Evolutionary conservation across 768 basidiomycete species (phyloP).

Genomic region (Mycena olivaceomarginata): DNA sequence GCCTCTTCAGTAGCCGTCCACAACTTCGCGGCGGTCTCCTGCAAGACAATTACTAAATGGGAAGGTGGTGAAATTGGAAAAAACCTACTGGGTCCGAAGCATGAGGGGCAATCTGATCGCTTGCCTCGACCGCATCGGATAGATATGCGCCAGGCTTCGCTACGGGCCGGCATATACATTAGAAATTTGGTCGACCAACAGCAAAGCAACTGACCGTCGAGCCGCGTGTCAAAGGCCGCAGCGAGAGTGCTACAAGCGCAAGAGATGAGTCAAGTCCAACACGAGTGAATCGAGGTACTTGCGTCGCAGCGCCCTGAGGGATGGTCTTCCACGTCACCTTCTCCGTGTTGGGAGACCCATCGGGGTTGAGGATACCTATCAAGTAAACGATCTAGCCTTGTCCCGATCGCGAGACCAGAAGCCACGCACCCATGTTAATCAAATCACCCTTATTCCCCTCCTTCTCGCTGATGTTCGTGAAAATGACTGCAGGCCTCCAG

Average conservation of each 20-base stretch:
- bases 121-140: neutral
- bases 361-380: neutral
- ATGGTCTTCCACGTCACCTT: neutral
- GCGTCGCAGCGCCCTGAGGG: neutral
- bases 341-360: neutral
- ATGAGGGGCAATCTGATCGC: neutral
- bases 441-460: neutral
- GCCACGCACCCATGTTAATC: neutral
- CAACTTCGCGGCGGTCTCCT: neutral
- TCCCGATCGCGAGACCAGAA: neutral
- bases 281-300: neutral
- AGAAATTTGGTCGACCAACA: neutral
- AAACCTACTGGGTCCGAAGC: neutral
- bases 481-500: neutral
- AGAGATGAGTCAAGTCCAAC: neutral
- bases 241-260: neutral
- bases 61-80: neutral
- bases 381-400: neutral
- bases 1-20: neutral
- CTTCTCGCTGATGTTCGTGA: neutral
- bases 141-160: neutral
- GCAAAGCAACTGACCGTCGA: neutral
- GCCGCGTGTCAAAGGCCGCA: neutral
- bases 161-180: neutral
- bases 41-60: neutral